Percentiles rank a stretch among this genome's conserved stretches.
Evolutionary conservation across 345 rosid species (phyloP).

Genomic region (Cardiospermum halicacabum): DNA sequence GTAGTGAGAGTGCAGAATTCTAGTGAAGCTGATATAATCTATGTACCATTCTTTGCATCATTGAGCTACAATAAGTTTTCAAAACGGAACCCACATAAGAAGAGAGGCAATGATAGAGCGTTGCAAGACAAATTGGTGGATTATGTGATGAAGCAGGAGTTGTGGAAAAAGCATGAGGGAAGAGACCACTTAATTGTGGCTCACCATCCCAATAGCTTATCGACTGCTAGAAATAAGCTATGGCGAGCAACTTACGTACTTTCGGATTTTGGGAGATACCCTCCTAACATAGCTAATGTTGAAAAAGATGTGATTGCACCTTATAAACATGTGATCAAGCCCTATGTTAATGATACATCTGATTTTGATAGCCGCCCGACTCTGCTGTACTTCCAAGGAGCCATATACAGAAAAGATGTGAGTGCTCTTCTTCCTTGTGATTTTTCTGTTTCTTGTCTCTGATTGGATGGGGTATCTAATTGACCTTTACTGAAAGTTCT

Average conservation of each 20-base stretch:
- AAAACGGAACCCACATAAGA: constrained; percentile 53
- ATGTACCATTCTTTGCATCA: constrained; percentile 89
- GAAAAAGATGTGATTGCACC: constrained; percentile 91
- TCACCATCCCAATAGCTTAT: constrained; percentile 96
- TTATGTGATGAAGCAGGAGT: constrained; percentile 48
- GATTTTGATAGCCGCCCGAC: constrained; percentile 64
- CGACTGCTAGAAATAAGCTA: constrained; percentile 66
- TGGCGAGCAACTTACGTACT: constrained; percentile 81
- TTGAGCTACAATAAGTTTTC: constrained; percentile 73
- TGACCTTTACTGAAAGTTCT: neutral
- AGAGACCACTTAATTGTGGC: constrained; percentile 75
- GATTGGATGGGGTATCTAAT: neutral
- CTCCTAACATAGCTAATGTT: constrained; percentile 71
- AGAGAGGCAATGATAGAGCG: constrained; percentile 50
- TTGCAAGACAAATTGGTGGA: constrained; percentile 68
- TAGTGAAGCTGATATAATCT: constrained; percentile 75
- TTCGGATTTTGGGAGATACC: constrained; percentile 91
- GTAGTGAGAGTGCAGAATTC: constrained; percentile 77
- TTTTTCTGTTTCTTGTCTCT: neutral
- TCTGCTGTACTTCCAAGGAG: constrained; percentile 92
- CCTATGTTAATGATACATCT: constrained; percentile 55
- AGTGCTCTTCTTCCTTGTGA: constrained; percentile 25
- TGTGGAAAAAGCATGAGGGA: constrained; percentile 84
- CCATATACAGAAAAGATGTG: constrained; percentile 93
- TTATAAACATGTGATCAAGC: constrained; percentile 71